Conservation (phyloP, 345 rosid species). For the Eucalyptus victrix region DNA sequence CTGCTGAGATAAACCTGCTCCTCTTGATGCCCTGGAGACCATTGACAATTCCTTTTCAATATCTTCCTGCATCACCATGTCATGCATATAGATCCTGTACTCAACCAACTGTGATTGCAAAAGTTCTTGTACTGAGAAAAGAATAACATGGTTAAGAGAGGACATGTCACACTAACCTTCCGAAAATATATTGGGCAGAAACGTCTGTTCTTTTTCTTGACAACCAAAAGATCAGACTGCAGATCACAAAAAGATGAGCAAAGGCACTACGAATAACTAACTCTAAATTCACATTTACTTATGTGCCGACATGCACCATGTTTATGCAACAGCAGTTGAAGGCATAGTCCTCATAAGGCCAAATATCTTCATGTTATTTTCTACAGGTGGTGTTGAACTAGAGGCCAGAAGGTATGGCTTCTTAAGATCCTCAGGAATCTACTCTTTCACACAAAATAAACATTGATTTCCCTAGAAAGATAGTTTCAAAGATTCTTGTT, state of each 20-base stretch:
- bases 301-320: neutral
- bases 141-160: neutral
- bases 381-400: neutral
- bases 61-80: slow-evolving; percentile 48
- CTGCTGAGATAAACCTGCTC: slow-evolving; percentile 48
- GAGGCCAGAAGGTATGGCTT: neutral
- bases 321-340: neutral
- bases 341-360: neutral
- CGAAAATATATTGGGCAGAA: slow-evolving; percentile 90
- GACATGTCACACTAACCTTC: slow-evolving; percentile 38
- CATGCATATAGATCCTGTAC: neutral
- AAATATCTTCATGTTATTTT: neutral
- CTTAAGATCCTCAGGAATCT: neutral
- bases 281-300: neutral
- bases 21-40: slow-evolving; percentile 61
- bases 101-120: neutral
- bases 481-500: neutral
- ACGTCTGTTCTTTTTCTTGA: slow-evolving; percentile 70
- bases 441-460: neutral
- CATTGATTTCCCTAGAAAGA: neutral
- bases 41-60: slow-evolving; percentile 75
- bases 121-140: neutral
- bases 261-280: neutral
- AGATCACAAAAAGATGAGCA: neutral
- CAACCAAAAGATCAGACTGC: slow-evolving; percentile 91